phyloP scores from a whole-genome alignment of 306 rosid species.

The Trichosanthes truncata region DNA sequence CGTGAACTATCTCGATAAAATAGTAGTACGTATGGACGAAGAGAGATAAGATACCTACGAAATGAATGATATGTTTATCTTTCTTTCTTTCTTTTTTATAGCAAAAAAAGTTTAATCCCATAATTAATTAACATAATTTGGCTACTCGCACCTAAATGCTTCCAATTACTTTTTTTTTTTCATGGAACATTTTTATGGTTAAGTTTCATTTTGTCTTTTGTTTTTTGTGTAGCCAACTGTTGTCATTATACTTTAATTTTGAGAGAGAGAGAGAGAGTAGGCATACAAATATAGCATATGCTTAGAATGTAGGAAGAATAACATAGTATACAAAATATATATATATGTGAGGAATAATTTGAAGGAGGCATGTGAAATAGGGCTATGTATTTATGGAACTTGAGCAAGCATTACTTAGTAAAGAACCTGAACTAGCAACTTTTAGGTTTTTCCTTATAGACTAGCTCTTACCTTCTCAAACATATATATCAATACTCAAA shows the following conservation, averaged over 20 bases:
- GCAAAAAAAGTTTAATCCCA: background rate
- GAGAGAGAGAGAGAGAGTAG: slow-evolving; percentile 10
- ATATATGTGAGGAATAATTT: background rate
- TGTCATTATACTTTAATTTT: background rate
- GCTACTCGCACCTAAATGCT: background rate
- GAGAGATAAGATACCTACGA: background rate
- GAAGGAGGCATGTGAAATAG: slow-evolving; percentile 15
- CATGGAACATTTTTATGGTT: background rate
- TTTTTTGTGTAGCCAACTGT: background rate
- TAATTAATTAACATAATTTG: background rate
- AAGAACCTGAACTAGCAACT: slow-evolving; percentile 29
- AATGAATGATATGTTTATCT: background rate
- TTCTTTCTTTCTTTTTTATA: no score
- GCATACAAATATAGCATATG: slow-evolving; percentile 1
- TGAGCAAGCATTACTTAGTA: slow-evolving; percentile 16
- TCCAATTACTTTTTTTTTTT: background rate
- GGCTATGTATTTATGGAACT: slow-evolving; percentile 7
- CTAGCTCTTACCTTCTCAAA: slow-evolving; percentile 9
- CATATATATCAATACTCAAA: background rate
- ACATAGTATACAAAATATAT: background rate
- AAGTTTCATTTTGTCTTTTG: background rate
- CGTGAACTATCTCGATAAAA: background rate
- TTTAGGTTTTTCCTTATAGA: slow-evolving; percentile 14
- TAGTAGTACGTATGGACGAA: background rate
- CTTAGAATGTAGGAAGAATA: background rate